These are phyloP conservation scores for Umbelopsis isabellina DNA, from an alignment of 192 early-diverging fungal genomes.

Conservation along the genomic window DNA sequence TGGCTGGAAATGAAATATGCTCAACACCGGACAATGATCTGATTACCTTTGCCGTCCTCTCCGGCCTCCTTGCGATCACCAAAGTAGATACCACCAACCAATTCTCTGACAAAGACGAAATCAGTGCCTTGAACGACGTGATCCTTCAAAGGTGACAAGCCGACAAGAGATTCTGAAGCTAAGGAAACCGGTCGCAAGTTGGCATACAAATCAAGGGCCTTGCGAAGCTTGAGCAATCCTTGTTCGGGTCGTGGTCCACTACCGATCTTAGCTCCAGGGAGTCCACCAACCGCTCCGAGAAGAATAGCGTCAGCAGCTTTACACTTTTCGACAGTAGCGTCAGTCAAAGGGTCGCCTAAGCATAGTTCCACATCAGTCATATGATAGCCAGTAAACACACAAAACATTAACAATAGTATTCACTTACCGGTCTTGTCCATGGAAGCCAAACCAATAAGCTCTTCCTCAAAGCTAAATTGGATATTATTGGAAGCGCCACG, in stretches of 20 bases:
- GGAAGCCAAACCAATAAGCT: slow-evolving; percentile 89
- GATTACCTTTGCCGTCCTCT: slow-evolving; percentile 71
- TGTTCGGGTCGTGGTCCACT: slow-evolving; percentile 91
- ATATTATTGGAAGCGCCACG: slow-evolving; percentile 62
- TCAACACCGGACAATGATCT: slow-evolving; percentile 16
- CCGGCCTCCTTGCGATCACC: slow-evolving; percentile 89
- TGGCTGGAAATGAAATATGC: background rate
- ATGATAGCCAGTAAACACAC: background rate
- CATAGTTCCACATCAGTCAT: background rate
- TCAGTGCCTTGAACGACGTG: slow-evolving; percentile 88
- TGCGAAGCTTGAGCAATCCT: slow-evolving; percentile 90
- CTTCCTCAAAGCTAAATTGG: slow-evolving; percentile 73
- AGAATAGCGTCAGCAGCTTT: slow-evolving; percentile 88
- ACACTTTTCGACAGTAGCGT: slow-evolving; percentile 80
- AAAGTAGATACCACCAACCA: slow-evolving; percentile 98
- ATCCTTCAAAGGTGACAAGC: slow-evolving; percentile 89
- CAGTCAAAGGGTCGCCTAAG: slow-evolving; percentile 73
- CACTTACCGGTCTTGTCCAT: slow-evolving; percentile 85
- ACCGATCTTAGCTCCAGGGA: slow-evolving; percentile 65
- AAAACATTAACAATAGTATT: slow-evolving; percentile 14
- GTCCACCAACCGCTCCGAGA: slow-evolving; percentile 96
- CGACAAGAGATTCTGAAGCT: slow-evolving; percentile 79
- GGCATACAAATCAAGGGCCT: slow-evolving; percentile 91
- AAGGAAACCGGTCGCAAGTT: slow-evolving; percentile 97
- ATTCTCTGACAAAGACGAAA: slow-evolving; percentile 92